A percentile compares a stretch with the other conserved stretches of the same genome.
These are phyloP conservation scores for Nigrospora oryzae DNA, from an alignment of 2,329 filamentous ascomycete species.

Conservation along the genomic window DNA sequence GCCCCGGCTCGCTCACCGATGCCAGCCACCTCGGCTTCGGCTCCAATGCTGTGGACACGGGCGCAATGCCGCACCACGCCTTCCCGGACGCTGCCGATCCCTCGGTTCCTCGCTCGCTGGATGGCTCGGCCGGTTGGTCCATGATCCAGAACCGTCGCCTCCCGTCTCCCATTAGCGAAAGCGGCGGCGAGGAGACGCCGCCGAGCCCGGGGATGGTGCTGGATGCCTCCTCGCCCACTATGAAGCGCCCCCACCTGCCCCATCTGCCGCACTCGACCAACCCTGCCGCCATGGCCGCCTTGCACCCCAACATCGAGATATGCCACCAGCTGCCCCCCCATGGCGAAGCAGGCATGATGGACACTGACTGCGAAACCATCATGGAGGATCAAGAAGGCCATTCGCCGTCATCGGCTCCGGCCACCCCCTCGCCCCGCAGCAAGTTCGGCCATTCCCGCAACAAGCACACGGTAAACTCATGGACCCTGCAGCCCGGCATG, in stretches of 20 bases:
- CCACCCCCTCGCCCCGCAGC: constrained; percentile 37
- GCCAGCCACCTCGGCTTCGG: constrained; percentile 19
- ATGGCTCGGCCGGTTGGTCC: constrained; percentile 38
- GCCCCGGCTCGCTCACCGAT: constrained; percentile 26
- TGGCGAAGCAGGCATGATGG: constrained; percentile 22
- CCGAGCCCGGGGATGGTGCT: constrained; percentile 30
- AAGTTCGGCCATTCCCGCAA: constrained; percentile 48
- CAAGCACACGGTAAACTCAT: constrained; percentile 50
- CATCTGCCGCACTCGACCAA: constrained; percentile 24
- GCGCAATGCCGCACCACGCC: constrained; percentile 13
- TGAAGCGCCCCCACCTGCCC: constrained; percentile 24
- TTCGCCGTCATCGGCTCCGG: constrained; percentile 22
- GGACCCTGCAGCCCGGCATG: constrained; percentile 54
- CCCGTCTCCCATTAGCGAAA: constrained; percentile 53
- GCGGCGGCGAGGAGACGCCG: constrained; percentile 34
- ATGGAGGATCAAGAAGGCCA: constrained; percentile 8
- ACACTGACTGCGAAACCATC: constrained; percentile 13
- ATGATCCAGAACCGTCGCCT: constrained; percentile 43
- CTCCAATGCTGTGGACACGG: constrained; percentile 12
- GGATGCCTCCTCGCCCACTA: constrained; percentile 20
- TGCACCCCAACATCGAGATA: constrained; percentile 27
- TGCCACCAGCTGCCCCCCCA: constrained; percentile 12
- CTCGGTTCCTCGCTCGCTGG: constrained; percentile 40
- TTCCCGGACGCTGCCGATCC: constrained; percentile 27
- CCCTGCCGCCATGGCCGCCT: constrained; percentile 21